These are phyloP conservation scores for Mycena polygramma DNA, from an alignment of 768 basidiomycete genomes.

Conservation along the genomic window DNA sequence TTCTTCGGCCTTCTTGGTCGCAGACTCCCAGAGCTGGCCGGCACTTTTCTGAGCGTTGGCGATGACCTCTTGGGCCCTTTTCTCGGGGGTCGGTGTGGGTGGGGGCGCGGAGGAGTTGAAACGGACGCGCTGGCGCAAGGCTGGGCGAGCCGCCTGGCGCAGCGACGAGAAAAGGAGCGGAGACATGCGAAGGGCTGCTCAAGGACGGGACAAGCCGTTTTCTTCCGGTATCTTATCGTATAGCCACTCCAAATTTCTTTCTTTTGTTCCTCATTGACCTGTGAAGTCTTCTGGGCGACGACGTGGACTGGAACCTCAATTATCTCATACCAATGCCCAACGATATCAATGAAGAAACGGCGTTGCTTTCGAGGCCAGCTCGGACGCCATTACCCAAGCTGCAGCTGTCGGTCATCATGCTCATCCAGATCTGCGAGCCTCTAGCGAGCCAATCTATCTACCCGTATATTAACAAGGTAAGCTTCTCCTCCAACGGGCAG, in stretches of 20 bases:
- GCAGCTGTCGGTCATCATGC: conserved; percentile 62
- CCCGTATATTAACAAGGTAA: conserved; percentile 73
- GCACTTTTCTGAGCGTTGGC: conserved; percentile 69
- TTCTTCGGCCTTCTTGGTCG: conserved; percentile 61
- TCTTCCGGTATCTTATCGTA: too few species aligned
- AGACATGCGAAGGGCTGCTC: conserved; percentile 20
- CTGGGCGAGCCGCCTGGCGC: conserved; percentile 44
- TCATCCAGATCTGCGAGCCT: conserved; percentile 69
- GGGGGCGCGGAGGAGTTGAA: conserved; percentile 58
- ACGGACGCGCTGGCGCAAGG: conserved; percentile 50
- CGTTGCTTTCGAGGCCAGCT: conserved; percentile 12
- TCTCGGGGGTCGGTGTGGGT: conserved; percentile 68
- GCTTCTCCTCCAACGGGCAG: conserved; percentile 13
- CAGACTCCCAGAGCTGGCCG: conserved; percentile 64
- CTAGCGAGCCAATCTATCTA: conserved; percentile 68
- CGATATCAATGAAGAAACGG: not conserved
- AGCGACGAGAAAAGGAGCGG: conserved; percentile 37
- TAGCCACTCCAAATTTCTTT: too few species aligned
- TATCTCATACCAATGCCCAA: too few species aligned
- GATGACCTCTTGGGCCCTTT: conserved; percentile 80
- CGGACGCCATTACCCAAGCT: conserved; percentile 64
- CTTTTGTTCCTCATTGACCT: too few species aligned
- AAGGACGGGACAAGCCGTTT: too few species aligned
- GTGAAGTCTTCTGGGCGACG: too few species aligned
- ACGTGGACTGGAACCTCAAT: too few species aligned